Percentiles rank a stretch among this genome's conserved stretches.
These are phyloP conservation scores for Xylaria cubensis DNA, from an alignment of 495 filamentous ascomycete genomes.

Conservation along the genomic window DNA sequence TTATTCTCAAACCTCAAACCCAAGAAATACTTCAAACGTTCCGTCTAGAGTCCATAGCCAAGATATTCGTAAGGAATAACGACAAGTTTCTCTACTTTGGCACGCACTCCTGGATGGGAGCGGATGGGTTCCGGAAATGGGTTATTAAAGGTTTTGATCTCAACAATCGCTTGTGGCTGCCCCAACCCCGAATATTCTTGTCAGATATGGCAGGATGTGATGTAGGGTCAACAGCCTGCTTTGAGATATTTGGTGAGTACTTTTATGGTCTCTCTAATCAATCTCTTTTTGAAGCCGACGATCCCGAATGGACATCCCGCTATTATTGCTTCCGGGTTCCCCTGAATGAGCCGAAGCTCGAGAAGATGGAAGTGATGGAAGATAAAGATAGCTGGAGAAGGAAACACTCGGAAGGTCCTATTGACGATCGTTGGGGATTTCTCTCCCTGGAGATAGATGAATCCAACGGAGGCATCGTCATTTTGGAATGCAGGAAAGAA, in stretches of 20 bases:
- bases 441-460: slow-evolving; percentile 71
- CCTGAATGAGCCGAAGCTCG: slow-evolving; percentile 46
- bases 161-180: slow-evolving; percentile 39
- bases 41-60: slow-evolving; percentile 54
- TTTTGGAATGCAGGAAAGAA: slow-evolving; percentile 75
- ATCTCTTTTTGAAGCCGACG: slow-evolving; percentile 66
- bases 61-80: slow-evolving; percentile 74
- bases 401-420: slow-evolving; percentile 73
- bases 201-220: slow-evolving; percentile 65
- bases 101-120: slow-evolving; percentile 59
- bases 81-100: slow-evolving; percentile 71
- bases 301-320: slow-evolving; percentile 72
- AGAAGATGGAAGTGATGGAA: slow-evolving; percentile 42
- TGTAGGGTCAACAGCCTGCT: slow-evolving; percentile 71
- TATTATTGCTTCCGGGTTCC: slow-evolving; percentile 72
- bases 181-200: slow-evolving; percentile 50
- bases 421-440: slow-evolving; percentile 79
- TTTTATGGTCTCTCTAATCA: slow-evolving; percentile 78
- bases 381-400: slow-evolving; percentile 66
- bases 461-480: slow-evolving; percentile 61
- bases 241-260: slow-evolving; percentile 71
- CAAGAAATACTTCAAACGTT: slow-evolving; percentile 49
- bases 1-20: slow-evolving; percentile 63
- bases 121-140: slow-evolving; percentile 66
- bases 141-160: slow-evolving; percentile 63